Conservation (phyloP, 2,329 filamentous ascomycete species). For the Penicillium glabrum region DNA sequence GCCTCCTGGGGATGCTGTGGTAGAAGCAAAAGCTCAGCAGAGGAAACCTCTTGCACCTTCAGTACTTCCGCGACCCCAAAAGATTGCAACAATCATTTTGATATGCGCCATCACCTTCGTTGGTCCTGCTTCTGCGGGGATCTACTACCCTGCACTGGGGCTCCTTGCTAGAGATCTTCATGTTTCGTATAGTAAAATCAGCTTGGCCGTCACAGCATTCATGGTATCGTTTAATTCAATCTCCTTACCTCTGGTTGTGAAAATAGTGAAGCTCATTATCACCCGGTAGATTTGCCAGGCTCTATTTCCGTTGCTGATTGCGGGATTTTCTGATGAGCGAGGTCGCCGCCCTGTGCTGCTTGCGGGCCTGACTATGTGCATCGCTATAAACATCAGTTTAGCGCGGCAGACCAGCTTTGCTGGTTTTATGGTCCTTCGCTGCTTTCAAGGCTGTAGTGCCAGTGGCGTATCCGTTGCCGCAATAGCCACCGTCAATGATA, state of each 20-base stretch:
- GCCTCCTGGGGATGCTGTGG: too few relatives aligned
- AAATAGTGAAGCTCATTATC: not conserved
- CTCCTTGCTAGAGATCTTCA: constrained; percentile 29
- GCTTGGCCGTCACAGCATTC: constrained; percentile 36
- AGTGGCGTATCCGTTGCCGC: constrained; percentile 43
- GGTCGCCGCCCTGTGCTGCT: constrained; percentile 48
- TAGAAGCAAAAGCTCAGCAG: not conserved
- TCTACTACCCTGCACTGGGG: constrained; percentile 36
- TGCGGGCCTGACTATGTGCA: constrained; percentile 46
- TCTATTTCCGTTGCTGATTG: constrained; percentile 43
- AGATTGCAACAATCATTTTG: not conserved
- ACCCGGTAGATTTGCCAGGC: constrained; percentile 39
- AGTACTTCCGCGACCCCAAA: not conserved
- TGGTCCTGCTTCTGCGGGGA: not conserved
- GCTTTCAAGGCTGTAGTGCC: constrained; percentile 46
- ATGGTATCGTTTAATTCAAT: constrained; percentile 23
- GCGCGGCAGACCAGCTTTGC: constrained; percentile 40
- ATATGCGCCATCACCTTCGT: not conserved
- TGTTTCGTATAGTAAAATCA: constrained; percentile 16
- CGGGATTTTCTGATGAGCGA: constrained; percentile 49
- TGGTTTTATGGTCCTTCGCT: constrained; percentile 39
- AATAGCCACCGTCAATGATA: constrained; percentile 43
- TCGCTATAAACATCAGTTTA: constrained; percentile 43
- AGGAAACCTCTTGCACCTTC: not conserved
- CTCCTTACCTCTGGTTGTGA: not conserved